These are phyloP conservation scores for Ramaria rubella DNA, from an alignment of 768 basidiomycete species.

Conservation along the genomic window DNA sequence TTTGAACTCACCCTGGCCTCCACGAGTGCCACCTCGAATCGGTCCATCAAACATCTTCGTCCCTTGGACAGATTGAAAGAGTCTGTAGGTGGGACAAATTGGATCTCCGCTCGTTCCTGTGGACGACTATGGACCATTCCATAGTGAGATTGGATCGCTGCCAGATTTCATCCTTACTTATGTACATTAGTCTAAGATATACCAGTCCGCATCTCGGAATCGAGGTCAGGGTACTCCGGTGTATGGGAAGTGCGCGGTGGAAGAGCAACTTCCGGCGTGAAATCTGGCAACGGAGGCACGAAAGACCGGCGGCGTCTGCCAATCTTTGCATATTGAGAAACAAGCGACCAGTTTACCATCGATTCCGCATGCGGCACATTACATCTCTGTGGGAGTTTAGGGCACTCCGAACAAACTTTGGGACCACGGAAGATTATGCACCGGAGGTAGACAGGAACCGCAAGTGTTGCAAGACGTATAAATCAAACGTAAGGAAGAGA, in stretches of 20 bases:
- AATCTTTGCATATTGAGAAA: background rate
- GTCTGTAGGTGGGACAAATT: background rate
- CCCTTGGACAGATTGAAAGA: background rate
- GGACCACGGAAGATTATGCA: background rate
- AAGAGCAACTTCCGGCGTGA: background rate
- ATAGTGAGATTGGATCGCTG: no score
- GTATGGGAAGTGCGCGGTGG: background rate
- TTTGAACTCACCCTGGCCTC: conserved; percentile 88
- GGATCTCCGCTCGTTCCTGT: background rate
- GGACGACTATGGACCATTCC: no score
- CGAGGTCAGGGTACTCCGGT: background rate
- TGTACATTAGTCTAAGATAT: no score
- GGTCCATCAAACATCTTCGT: conserved; percentile 65
- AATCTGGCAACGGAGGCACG: background rate
- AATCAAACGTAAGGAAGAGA: background rate
- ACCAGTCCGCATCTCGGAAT: background rate
- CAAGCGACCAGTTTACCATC: background rate
- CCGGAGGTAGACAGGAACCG: background rate
- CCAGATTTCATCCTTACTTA: no score
- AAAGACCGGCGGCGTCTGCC: background rate
- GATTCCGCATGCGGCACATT: background rate
- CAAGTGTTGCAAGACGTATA: background rate
- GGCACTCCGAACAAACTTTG: background rate
- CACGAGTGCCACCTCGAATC: conserved; percentile 80
- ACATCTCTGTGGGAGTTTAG: background rate